Conservation (phyloP, 129 eudicot species). For the Artemisia tridentata region DNA sequence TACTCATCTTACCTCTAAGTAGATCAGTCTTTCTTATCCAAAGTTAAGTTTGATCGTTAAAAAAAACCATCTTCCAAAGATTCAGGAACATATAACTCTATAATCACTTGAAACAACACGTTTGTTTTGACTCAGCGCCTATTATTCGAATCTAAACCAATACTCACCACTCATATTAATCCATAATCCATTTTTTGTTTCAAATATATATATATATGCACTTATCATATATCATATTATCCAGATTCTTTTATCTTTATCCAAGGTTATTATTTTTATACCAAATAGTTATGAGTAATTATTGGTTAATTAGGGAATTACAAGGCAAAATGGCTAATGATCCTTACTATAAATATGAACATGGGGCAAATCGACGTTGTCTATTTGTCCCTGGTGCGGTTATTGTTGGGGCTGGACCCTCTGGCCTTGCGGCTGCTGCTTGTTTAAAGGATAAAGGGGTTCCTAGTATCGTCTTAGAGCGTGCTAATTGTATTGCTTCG, state of each 20-base stretch:
- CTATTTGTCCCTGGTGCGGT: constrained; percentile 65
- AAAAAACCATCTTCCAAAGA: constrained; percentile 30
- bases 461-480: constrained; percentile 57
- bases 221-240: background rate
- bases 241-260: constrained; percentile 6
- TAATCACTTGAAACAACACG: constrained; percentile 41
- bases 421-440: constrained; percentile 79
- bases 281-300: constrained; percentile 9
- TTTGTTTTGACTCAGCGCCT: constrained; percentile 37
- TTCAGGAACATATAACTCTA: constrained; percentile 28
- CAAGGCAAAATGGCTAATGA: constrained; percentile 63
- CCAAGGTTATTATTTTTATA: background rate
- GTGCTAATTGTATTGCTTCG: constrained; percentile 79
- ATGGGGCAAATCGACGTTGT: constrained; percentile 15
- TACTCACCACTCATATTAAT: constrained; percentile 34
- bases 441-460: constrained; percentile 62
- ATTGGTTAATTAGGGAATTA: constrained; percentile 45
- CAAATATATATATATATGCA: constrained; percentile 14
- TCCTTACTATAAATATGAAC: constrained; percentile 15
- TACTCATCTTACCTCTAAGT: background rate
- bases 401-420: constrained; percentile 88
- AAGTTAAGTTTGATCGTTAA: background rate
- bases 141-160: constrained; percentile 35
- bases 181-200: constrained; percentile 17
- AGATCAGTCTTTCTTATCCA: constrained; percentile 15